Evolutionary conservation across 2,329 filamentous ascomycete genomes (phyloP).

Genomic region (Aspergillus clavatus): DNA sequence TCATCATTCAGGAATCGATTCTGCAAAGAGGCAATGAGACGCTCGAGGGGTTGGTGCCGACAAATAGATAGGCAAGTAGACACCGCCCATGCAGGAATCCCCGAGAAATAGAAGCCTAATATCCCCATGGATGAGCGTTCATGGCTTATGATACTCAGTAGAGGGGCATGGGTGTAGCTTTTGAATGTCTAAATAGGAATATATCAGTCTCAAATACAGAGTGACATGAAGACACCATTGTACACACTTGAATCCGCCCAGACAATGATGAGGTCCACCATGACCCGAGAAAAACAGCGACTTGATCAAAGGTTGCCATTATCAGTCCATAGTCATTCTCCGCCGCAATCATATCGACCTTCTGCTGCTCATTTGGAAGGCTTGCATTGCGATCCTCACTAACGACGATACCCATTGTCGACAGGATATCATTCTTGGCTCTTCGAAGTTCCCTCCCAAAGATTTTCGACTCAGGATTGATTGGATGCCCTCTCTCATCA

Average conservation of each 20-base stretch:
- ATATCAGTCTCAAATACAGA: conserved; percentile 2
- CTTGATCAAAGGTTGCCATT: conserved; percentile 39
- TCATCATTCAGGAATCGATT: conserved; percentile 24
- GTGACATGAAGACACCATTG: neutral
- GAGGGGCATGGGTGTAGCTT: conserved; percentile 33
- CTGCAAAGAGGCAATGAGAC: conserved; percentile 27
- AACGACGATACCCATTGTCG: conserved; percentile 46
- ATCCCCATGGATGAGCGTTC: conserved; percentile 34
- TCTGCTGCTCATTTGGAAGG: conserved; percentile 35
- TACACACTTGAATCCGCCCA: conserved; percentile 36
- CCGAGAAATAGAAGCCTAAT: conserved; percentile 37
- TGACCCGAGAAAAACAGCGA: conserved; percentile 37
- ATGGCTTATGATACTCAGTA: conserved; percentile 33
- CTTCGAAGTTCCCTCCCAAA: conserved; percentile 39
- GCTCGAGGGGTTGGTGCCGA: conserved; percentile 36
- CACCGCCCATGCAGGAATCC: conserved; percentile 38
- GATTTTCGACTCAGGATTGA: conserved; percentile 40
- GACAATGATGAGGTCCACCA: conserved; percentile 41
- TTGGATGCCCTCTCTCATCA: conserved; percentile 45
- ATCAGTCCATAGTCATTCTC: conserved; percentile 43
- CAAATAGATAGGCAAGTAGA: conserved; percentile 36
- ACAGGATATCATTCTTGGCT: conserved; percentile 49
- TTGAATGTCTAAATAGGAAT: conserved; percentile 31
- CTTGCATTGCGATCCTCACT: conserved; percentile 36
- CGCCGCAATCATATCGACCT: conserved; percentile 33